A percentile compares a stretch with the other conserved stretches of the same genome.
phyloP scores from a whole-genome alignment of 2,329 filamentous ascomycete species.

The Colletotrichum sp. region DNA sequence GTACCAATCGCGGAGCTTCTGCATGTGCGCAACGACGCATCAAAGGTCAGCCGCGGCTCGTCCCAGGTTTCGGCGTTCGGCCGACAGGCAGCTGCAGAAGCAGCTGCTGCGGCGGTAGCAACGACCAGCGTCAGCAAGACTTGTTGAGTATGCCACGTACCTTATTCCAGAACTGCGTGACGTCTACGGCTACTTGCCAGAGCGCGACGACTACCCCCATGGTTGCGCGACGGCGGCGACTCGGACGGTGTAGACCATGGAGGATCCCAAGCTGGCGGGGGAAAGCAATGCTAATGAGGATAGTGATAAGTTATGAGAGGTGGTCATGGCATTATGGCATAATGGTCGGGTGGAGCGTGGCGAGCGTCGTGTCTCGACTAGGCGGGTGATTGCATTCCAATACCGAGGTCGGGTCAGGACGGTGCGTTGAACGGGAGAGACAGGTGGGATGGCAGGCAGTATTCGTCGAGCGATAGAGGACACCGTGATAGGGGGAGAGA shows the following conservation, averaged over 20 bases:
- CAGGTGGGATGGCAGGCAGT: not conserved
- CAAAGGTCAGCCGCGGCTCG: constrained; percentile 1
- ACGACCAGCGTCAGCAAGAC: not conserved
- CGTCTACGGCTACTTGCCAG: constrained; percentile 65
- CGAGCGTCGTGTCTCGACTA: constrained; percentile 8
- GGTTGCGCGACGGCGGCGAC: constrained; percentile 24
- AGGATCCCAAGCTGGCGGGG: constrained; percentile 11
- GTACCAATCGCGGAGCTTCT: constrained; percentile 76
- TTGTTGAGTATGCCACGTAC: constrained; percentile 41
- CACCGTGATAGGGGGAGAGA: not conserved
- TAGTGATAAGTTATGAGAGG: not conserved
- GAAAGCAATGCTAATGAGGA: constrained; percentile 13
- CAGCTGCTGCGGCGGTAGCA: not conserved
- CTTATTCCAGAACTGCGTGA: constrained; percentile 66
- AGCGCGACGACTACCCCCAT: constrained; percentile 53
- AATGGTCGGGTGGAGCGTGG: constrained; percentile 2
- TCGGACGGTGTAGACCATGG: constrained; percentile 13
- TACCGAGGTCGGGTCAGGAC: not conserved
- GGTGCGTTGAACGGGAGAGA: not conserved
- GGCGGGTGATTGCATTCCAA: constrained; percentile 14
- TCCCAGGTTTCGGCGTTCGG: not conserved
- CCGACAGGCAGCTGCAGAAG: not conserved
- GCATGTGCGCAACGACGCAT: constrained; percentile 8
- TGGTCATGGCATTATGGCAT: constrained; percentile 21
- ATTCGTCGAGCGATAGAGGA: not conserved